Evolutionary conservation across 331 rosid species (phyloP).

Genomic region (Pyracantha coccinea): DNA sequence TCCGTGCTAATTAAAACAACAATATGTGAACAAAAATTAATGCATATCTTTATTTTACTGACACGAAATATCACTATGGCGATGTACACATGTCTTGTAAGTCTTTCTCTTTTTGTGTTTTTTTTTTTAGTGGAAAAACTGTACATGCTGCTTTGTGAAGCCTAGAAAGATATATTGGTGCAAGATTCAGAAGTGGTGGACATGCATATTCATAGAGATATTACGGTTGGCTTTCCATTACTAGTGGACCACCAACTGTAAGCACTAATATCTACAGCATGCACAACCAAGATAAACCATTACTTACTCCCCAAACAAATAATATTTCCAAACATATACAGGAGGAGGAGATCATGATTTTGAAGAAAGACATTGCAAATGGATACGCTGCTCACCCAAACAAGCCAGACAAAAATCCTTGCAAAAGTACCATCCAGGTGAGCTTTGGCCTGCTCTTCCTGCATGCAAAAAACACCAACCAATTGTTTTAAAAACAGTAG

Average conservation of each 20-base stretch:
- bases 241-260: background rate
- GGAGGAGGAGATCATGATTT: background rate
- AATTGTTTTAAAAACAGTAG: background rate
- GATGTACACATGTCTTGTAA: too few relatives aligned
- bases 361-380: background rate
- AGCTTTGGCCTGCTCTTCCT: slow-evolving; percentile 57
- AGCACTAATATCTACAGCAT: background rate
- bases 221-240: too few relatives aligned
- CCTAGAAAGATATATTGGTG: too few relatives aligned
- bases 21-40: too few relatives aligned
- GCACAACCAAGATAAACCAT: background rate
- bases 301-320: background rate
- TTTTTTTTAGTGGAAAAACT: background rate
- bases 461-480: background rate
- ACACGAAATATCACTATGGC: too few relatives aligned
- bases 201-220: too few relatives aligned
- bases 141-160: background rate
- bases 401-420: slow-evolving; percentile 55
- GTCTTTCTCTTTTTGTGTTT: too few relatives aligned
- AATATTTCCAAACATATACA: background rate
- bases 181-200: too few relatives aligned
- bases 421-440: slow-evolving; percentile 43
- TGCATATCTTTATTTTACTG: too few relatives aligned
- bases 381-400: slow-evolving; percentile 41
- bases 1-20: too few relatives aligned